Evolutionary conservation across 225 moss, liverwort and hornwort species (phyloP).

Genomic region (Asterella californica): DNA sequence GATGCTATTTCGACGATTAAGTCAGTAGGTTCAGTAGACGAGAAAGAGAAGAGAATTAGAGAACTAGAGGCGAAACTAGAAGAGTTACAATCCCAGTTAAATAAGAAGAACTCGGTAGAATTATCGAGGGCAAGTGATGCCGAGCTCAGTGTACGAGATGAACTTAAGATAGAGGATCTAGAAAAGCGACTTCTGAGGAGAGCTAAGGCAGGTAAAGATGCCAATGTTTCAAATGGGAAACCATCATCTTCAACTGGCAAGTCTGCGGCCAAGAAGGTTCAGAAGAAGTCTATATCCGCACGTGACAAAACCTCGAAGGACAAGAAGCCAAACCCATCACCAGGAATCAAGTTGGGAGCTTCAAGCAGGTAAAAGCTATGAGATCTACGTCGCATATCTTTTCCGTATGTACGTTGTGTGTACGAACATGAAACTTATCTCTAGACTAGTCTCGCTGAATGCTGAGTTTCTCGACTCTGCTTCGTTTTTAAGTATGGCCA

Average conservation of each 20-base stretch:
- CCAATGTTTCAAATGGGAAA: slow-evolving; percentile 19
- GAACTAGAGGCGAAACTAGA: slow-evolving; percentile 67
- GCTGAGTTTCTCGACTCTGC: background rate
- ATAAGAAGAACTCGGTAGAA: slow-evolving; percentile 13
- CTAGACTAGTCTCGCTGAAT: background rate
- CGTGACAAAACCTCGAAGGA: slow-evolving; percentile 1
- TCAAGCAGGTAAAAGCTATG: slow-evolving; percentile 29
- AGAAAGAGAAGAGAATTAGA: slow-evolving; percentile 52
- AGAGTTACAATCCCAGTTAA: slow-evolving; percentile 47
- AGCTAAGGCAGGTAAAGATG: slow-evolving; percentile 38
- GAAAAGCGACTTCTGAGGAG: slow-evolving; percentile 64
- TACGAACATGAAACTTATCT: background rate
- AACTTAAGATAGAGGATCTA: slow-evolving; percentile 48
- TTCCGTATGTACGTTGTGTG: background rate
- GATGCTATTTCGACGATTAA: background rate
- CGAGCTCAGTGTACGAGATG: slow-evolving; percentile 35
- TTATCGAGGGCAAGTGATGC: slow-evolving; percentile 22
- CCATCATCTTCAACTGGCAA: slow-evolving; percentile 2
- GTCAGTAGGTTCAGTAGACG: slow-evolving; percentile 23
- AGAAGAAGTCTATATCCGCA: slow-evolving; percentile 2
- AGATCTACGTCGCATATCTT: background rate
- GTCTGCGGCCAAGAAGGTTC: background rate
- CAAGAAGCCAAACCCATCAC: slow-evolving; percentile 15
- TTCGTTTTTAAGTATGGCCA: background rate
- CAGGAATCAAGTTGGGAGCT: slow-evolving; percentile 25